These are phyloP conservation scores for Annulohypoxylon maeteangense DNA, from an alignment of 495 filamentous ascomycete genomes.

Conservation along the genomic window DNA sequence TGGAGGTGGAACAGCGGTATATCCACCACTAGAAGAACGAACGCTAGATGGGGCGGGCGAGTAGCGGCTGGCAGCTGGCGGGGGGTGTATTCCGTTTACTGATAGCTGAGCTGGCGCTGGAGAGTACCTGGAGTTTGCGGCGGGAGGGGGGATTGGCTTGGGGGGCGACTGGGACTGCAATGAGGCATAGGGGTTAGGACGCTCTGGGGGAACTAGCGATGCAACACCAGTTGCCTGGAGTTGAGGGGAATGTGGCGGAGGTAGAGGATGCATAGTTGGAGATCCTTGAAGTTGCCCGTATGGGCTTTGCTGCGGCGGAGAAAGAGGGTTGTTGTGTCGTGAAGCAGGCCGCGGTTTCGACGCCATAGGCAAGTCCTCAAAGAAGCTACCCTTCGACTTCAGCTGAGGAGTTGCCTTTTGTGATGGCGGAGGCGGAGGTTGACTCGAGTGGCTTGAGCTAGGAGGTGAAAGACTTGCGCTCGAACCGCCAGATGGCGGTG, in stretches of 20 bases:
- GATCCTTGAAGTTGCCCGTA: slow-evolving; percentile 47
- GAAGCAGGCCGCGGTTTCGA: slow-evolving; percentile 65
- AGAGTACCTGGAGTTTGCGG: slow-evolving; percentile 64
- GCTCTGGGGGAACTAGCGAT: slow-evolving; percentile 64
- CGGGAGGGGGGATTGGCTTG: slow-evolving; percentile 51
- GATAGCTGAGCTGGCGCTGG: slow-evolving; percentile 65
- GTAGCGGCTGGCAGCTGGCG: slow-evolving; percentile 59
- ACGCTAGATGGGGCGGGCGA: slow-evolving; percentile 61
- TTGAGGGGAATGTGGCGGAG: slow-evolving; percentile 45
- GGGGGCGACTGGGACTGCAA: slow-evolving; percentile 55
- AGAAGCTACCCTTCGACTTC: slow-evolving; percentile 71
- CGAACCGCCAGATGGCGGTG: slow-evolving; percentile 50
- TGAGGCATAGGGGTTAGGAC: slow-evolving; percentile 70
- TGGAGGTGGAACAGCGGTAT: slow-evolving; percentile 57
- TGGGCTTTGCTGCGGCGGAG: slow-evolving; percentile 53
- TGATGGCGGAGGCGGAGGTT: slow-evolving; percentile 40
- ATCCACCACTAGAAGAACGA: slow-evolving; percentile 52
- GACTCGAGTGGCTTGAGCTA: slow-evolving; percentile 50
- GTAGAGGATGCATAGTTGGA: slow-evolving; percentile 43
- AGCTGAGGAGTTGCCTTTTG: slow-evolving; percentile 47
- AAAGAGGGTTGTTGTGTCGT: slow-evolving; percentile 52
- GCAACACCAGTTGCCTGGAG: slow-evolving; percentile 46
- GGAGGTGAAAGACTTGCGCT: slow-evolving; percentile 49
- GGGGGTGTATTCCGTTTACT: slow-evolving; percentile 49
- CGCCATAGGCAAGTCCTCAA: slow-evolving; percentile 84